phyloP scores from a whole-genome alignment of 139 green algal species.

The Coelastrella sp. region DNA sequence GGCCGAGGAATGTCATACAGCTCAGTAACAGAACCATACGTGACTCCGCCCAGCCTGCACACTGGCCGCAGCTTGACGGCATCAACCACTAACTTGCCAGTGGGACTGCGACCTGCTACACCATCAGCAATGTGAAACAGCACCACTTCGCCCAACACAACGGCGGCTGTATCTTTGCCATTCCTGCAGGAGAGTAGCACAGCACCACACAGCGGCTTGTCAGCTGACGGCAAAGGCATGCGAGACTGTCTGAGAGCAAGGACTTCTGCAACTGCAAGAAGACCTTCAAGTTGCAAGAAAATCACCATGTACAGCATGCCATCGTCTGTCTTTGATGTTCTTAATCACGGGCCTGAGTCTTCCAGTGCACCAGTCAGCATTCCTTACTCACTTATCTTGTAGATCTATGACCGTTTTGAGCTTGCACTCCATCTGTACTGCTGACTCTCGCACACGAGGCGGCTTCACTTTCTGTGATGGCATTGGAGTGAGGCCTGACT shows the following conservation, averaged over 20 bases:
- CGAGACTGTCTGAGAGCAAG: too few species aligned
- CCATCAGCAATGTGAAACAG: conserved; percentile 82
- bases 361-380: background rate
- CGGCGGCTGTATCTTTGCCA: conserved; percentile 53
- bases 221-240: too few species aligned
- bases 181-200: conserved; percentile 1
- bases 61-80: conserved; percentile 70
- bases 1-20: conserved; percentile 87
- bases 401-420: conserved; percentile 77
- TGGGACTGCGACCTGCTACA: conserved; percentile 62
- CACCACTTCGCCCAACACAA: conserved; percentile 91
- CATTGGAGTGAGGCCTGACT: conserved; percentile 81
- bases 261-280: too few species aligned
- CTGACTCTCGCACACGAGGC: conserved; percentile 86
- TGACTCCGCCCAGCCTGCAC: conserved; percentile 81
- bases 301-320: too few species aligned
- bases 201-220: too few species aligned
- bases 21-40: conserved; percentile 69
- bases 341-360: too few species aligned
- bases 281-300: too few species aligned
- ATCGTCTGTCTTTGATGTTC: too few species aligned
- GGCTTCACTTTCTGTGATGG: conserved; percentile 80
- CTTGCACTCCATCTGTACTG: conserved; percentile 92
- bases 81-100: conserved; percentile 81
- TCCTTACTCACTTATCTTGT: conserved; percentile 62